phyloP scores from a whole-genome alignment of 2,329 filamentous ascomycete genomes.

The Neopestalotiopsis sp. region DNA sequence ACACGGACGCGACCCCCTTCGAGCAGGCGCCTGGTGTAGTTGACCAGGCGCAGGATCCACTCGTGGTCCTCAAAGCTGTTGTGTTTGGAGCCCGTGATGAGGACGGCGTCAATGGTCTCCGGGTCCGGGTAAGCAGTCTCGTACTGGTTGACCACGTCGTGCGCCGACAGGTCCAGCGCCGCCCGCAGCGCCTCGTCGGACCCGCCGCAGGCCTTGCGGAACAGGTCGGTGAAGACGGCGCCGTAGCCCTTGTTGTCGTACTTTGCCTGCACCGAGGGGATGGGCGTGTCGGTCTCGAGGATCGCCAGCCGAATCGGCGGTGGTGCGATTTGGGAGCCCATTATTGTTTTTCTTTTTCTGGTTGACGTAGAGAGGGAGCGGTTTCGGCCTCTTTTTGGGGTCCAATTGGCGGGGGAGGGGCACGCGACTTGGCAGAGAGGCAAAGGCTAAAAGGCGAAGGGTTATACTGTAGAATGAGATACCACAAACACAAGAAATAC shows the following conservation, averaged over 20 bases:
- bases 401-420: neutral
- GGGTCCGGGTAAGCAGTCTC: slow-evolving; percentile 70
- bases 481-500: neutral
- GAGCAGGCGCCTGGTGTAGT: slow-evolving; percentile 66
- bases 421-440: neutral
- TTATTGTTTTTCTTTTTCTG: slow-evolving; percentile 18
- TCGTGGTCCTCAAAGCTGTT: slow-evolving; percentile 75
- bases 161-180: slow-evolving; percentile 64
- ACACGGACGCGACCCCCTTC: slow-evolving; percentile 67
- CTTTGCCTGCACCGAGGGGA: slow-evolving; percentile 64
- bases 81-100: slow-evolving; percentile 78
- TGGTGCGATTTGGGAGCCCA: slow-evolving; percentile 34
- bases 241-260: slow-evolving; percentile 70
- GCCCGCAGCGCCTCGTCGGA: slow-evolving; percentile 45
- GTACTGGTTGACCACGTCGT: slow-evolving; percentile 71
- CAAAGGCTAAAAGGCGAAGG: neutral
- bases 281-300: slow-evolving; percentile 84
- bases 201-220: slow-evolving; percentile 57
- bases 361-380: neutral
- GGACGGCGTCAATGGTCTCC: slow-evolving; percentile 77
- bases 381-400: neutral
- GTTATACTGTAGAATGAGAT: neutral
- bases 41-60: slow-evolving; percentile 79
- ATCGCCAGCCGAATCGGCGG: slow-evolving; percentile 78
- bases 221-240: slow-evolving; percentile 68